phyloP scores from a whole-genome alignment of 306 rosid species.

The Cucurbita argyrosperma region DNA sequence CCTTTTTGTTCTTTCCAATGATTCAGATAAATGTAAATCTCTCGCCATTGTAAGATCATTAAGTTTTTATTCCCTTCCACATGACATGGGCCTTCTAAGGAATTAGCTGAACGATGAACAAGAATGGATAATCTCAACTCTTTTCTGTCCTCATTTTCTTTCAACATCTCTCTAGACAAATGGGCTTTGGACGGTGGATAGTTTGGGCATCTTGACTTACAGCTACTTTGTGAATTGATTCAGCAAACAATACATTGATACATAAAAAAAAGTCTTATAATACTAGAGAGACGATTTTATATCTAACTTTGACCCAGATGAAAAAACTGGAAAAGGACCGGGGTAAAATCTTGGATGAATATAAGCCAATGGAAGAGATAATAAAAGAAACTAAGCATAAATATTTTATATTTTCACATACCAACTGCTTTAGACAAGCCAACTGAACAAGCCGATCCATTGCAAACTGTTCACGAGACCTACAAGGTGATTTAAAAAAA shows the following conservation, averaged over 20 bases:
- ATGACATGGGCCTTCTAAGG: too few relatives aligned
- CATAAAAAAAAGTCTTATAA: neutral
- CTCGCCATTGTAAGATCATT: too few relatives aligned
- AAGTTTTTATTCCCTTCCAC: too few relatives aligned
- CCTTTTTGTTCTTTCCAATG: too few relatives aligned
- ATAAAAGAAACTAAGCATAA: neutral
- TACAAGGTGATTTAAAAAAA: constrained; percentile 18
- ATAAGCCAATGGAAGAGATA: neutral
- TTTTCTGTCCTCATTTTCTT: too few relatives aligned
- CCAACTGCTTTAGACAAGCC: constrained; percentile 78
- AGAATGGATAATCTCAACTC: too few relatives aligned
- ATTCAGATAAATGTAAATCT: too few relatives aligned
- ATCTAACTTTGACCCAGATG: neutral
- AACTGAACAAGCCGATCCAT: constrained; percentile 65
- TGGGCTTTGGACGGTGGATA: neutral
- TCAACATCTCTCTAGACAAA: neutral
- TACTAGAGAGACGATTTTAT: neutral
- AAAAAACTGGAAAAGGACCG: neutral
- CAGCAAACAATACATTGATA: neutral
- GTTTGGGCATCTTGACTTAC: neutral
- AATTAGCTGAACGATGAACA: too few relatives aligned
- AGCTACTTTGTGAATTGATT: neutral
- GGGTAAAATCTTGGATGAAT: neutral
- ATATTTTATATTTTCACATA: constrained; percentile 10
- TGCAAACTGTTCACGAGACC: constrained; percentile 66